Base-by-base conservation (phyloP, 2,329 filamentous ascomycete genomes). In the Microdochium trichocladiopsis region DNA sequence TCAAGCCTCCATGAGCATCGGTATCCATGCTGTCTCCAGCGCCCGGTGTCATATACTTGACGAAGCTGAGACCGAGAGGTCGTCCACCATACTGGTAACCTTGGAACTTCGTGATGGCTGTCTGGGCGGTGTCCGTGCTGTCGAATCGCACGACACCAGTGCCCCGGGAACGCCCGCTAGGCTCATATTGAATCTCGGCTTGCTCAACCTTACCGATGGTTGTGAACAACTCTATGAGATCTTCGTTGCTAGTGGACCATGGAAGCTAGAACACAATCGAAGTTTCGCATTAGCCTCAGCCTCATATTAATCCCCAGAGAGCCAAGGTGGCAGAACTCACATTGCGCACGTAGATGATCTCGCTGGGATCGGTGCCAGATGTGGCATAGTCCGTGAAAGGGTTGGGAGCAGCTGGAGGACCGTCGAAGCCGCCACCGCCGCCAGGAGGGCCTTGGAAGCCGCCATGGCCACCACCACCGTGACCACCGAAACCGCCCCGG, bases 151-250 rank as follows among this genome's bases (percentile, higher is more conserved):
- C 94, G n/a, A 99, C 94, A 66, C 94, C 94, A 54, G 89, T 94
- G 58, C 94, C 94, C 58, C 91, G 88, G 55, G 94, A 99, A 62
- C 94, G 89, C 47, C 94, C 94, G 64, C 95, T 97, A 3, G 90
- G 88, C 70, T 99, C 94, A 66, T 99, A 97, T 72, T 99, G 94
- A 53, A 99, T 97, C 73, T 99, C 94, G n/a, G 94, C 94, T 63
- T 94, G 91, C 64, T 96, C 91, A 54, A 99, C 94, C 70, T 96
- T 96, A 58, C 94, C 94, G 64, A 99, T 99, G 11, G 94, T 99
- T 18, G 88, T 92, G 76, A 99, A 99, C 21, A 99, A 80, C 68
- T 99, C 94, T 53, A 97, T 84, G 24, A 99, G 77, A 69, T 99
- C 94, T 57, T 99, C 94, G 66, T 99, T 97, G 76, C 92, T 96